Percentiles rank a stretch among this genome's conserved stretches.
Conservation (phyloP, 2,329 filamentous ascomycete species). For the Juglanconis oblonga region DNA sequence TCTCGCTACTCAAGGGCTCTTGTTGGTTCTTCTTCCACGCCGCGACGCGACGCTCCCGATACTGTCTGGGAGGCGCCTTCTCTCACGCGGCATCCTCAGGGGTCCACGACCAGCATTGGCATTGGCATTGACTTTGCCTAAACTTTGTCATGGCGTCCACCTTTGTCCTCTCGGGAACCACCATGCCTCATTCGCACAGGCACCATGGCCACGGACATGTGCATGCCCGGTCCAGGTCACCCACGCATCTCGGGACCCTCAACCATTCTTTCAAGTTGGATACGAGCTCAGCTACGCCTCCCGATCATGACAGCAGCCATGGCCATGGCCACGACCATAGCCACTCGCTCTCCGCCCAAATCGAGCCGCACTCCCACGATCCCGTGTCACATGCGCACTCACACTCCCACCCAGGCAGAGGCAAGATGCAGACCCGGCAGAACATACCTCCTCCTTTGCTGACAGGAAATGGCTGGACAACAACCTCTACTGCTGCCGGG, state of each 20-base stretch:
- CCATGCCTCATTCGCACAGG: slow-evolving; percentile 46
- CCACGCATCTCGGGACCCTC: slow-evolving; percentile 37
- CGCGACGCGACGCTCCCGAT: background rate
- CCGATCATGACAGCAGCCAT: slow-evolving; percentile 29
- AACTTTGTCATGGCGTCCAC: slow-evolving; percentile 45
- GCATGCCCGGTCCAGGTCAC: slow-evolving; percentile 38
- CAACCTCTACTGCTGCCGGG: slow-evolving; percentile 38
- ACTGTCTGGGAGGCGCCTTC: background rate
- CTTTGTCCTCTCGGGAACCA: slow-evolving; percentile 51
- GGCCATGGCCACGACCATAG: slow-evolving; percentile 32
- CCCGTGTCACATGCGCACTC: slow-evolving; percentile 28
- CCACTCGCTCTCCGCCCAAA: slow-evolving; percentile 25
- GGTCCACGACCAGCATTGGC: background rate
- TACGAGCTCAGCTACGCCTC: slow-evolving; percentile 28
- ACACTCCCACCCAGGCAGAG: slow-evolving; percentile 30
- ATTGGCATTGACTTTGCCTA: background rate
- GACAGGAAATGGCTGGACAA: slow-evolving; percentile 37
- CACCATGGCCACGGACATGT: slow-evolving; percentile 32
- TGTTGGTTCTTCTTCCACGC: background rate
- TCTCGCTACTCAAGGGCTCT: background rate
- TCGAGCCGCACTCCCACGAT: slow-evolving; percentile 24
- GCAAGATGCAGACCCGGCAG: slow-evolving; percentile 32
- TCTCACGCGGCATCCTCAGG: background rate
- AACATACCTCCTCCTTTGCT: slow-evolving; percentile 30
- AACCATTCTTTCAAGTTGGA: slow-evolving; percentile 32